phyloP scores from a whole-genome alignment of 2,329 filamentous ascomycete genomes.

The Purpureocillium takamizusanense region DNA sequence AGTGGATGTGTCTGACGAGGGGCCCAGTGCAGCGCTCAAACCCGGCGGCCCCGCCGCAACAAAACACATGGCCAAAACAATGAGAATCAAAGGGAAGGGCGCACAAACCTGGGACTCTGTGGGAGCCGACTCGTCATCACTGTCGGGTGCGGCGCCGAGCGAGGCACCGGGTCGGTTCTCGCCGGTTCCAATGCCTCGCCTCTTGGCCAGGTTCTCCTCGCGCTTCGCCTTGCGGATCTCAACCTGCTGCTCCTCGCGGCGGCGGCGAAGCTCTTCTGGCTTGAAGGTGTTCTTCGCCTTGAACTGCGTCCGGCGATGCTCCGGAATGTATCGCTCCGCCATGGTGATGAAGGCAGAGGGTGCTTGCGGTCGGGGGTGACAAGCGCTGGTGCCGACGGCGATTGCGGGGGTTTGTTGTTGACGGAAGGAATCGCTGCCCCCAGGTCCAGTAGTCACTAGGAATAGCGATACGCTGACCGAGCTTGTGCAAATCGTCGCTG shows the following conservation, averaged over 20 bases:
- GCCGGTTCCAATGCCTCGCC: conserved; percentile 81
- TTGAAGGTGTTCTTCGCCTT: conserved; percentile 99
- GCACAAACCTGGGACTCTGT: conserved; percentile 84
- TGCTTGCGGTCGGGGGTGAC: conserved; percentile 1
- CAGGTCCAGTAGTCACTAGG: neutral
- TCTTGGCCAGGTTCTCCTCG: conserved; percentile 97
- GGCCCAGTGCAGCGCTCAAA: no score
- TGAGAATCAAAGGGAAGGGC: conserved; percentile 5
- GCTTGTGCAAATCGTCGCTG: neutral
- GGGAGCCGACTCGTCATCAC: conserved; percentile 91
- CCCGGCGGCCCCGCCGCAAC: no score
- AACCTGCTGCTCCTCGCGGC: conserved; percentile 97
- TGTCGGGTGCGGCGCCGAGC: conserved; percentile 83
- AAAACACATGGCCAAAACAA: conserved; percentile 5
- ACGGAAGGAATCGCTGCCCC: conserved; percentile 3
- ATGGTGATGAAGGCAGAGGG: conserved; percentile 48
- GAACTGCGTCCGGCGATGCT: conserved; percentile 98
- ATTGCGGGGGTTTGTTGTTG: conserved; percentile 5
- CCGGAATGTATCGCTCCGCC: conserved; percentile 98
- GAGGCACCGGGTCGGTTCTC: conserved; percentile 73
- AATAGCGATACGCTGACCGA: neutral
- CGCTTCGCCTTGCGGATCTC: conserved; percentile 98
- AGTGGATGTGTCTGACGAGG: neutral
- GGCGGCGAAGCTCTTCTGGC: conserved; percentile 95
- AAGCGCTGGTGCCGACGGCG: neutral